Evolutionary conservation across 73 alveolate species (phyloP).

Genomic region (Blepharisma stoltei): DNA sequence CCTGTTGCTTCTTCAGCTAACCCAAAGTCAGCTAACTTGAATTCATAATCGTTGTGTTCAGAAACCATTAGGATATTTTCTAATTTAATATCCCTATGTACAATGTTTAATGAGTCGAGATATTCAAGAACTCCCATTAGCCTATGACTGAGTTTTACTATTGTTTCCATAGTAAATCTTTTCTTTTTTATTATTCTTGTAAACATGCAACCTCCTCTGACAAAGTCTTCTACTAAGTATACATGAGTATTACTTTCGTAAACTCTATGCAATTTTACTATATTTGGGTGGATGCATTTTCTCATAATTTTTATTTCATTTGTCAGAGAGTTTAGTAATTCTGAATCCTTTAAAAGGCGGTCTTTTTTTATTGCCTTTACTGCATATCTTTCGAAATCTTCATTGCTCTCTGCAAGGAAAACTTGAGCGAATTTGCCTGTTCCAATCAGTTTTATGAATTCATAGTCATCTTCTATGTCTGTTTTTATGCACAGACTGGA

Average conservation of each 20-base stretch:
- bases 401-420: not conserved
- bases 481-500: not conserved
- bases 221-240: conserved; percentile 51
- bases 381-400: not conserved
- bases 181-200: conserved; percentile 31
- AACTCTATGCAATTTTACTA: conserved; percentile 37
- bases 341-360: not conserved
- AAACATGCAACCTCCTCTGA: conserved; percentile 49
- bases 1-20: conserved; percentile 46
- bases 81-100: conserved; percentile 74
- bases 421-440: not conserved
- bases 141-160: not conserved
- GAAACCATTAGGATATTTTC: conserved; percentile 69
- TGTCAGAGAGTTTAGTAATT: not conserved
- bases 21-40: conserved; percentile 64
- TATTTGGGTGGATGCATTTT: conserved; percentile 31
- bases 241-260: conserved; percentile 50
- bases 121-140: conserved; percentile 38
- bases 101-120: conserved; percentile 48
- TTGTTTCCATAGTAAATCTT: not conserved
- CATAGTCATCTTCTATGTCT: conserved; percentile 1
- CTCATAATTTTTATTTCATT: conserved; percentile 38
- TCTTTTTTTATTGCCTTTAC: not conserved
- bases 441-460: not conserved
- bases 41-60: conserved; percentile 50